Evolutionary conservation across 129 eudicot species (phyloP), one percentile per base, ranked within the genome.

Genomic region (Tagetes erecta): DNA sequence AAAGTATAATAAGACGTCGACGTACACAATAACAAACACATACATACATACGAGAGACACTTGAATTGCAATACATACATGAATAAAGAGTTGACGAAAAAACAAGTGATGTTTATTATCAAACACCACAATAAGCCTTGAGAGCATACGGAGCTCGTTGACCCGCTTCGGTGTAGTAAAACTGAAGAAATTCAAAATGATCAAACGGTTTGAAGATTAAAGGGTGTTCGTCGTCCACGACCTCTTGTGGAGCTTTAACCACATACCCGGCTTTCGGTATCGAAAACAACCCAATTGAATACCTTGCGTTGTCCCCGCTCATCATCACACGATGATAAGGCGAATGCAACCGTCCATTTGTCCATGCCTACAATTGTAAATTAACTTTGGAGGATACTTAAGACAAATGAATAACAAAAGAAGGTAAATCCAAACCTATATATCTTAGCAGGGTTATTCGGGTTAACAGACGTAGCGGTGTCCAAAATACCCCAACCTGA

Each of bases 301-400:
- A 88, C 75, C 88, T 85, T 2, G 86, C 58, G 41, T 82, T 78
- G 7, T 12, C 55, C 64, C 94, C 88, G 3, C 65, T 76, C 81
- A 84, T 84, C 66, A 85, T 72, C 36, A 88, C 94, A 10, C 77
- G 79, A 56, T 88, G 94, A 30, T 83, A 70, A 30, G 90, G 86
- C 0, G 87, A 62, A 70, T 83, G 82, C 74, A 85, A 14, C 62
- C 90, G 73, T 9, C 94, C 90, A 39, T 88, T 88, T 46, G 87
- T 80, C 94, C 89, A 88, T 64, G 94, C 94, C 94, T 88, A 39
- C 64, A 40, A 5, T 52, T 49, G 34, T 40, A 75, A 12, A 20
- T 37, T 12, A 37, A 64, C 49, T 37, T 64, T 5, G 6, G 0
- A 39, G 39, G 34, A 37, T 60, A 3, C 34, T 20, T 20, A 20